phyloP scores from a whole-genome alignment of 331 rosid genomes.

The Quercus tomentella region DNA sequence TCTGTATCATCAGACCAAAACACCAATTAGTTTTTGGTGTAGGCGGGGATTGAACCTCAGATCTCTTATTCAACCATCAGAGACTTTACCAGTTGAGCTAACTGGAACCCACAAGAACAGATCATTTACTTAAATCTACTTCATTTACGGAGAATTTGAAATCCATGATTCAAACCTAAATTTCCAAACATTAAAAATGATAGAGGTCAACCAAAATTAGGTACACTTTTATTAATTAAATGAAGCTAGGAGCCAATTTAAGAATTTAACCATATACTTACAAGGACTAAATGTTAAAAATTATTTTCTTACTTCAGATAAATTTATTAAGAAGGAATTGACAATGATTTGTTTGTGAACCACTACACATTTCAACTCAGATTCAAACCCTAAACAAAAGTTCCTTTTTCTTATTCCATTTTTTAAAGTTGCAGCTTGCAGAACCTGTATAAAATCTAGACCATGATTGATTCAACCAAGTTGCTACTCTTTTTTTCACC shows the following conservation, averaged over 20 bases:
- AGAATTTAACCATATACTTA: background rate
- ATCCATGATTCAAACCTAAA: too few relatives aligned
- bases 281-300: background rate
- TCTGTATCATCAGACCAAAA: too few relatives aligned
- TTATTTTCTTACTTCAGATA: background rate
- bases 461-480: too few relatives aligned
- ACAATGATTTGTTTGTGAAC: background rate
- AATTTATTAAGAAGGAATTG: background rate
- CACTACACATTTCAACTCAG: background rate
- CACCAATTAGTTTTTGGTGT: too few relatives aligned
- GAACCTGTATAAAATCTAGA: background rate
- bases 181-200: too few relatives aligned
- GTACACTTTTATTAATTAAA: background rate
- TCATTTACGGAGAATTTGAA: background rate
- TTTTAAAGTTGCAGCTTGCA: background rate
- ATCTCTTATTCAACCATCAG: too few relatives aligned
- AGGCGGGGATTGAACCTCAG: too few relatives aligned
- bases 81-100: too few relatives aligned
- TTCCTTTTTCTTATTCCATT: background rate
- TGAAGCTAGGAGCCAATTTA: background rate
- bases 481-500: background rate
- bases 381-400: background rate
- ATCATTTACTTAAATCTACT: background rate
- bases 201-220: too few relatives aligned
- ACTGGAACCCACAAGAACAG: too few relatives aligned